Conservation (phyloP, 805 yeast genomes). For the Kazachstania kunashirensis region DNA sequence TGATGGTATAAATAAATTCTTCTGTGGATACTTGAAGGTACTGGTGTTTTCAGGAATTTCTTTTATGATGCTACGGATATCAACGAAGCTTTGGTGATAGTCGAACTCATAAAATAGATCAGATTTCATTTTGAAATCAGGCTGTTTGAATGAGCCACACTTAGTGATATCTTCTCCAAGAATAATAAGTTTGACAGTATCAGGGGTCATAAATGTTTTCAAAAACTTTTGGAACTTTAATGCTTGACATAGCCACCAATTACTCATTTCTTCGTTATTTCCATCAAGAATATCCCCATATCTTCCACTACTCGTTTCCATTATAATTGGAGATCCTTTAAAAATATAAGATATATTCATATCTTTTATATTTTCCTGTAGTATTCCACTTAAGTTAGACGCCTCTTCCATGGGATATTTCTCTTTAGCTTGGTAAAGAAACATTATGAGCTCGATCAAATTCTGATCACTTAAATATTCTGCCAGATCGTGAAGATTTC, state of each 20-base stretch:
- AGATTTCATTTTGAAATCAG: neutral
- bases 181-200: constrained; percentile 31
- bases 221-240: constrained; percentile 30
- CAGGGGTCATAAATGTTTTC: constrained; percentile 15
- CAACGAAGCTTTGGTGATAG: constrained; percentile 22
- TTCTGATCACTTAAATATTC: constrained; percentile 39
- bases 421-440: constrained; percentile 33
- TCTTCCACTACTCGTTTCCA: constrained; percentile 6
- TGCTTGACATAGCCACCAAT: constrained; percentile 39
- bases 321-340: constrained; percentile 32
- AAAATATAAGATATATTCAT: constrained; percentile 34
- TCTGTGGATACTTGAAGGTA: constrained; percentile 9
- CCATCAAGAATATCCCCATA: constrained; percentile 20
- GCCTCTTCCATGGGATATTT: constrained; percentile 41
- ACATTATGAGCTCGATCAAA: constrained; percentile 38
- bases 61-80: too few relatives aligned
- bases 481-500: constrained; percentile 26
- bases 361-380: constrained; percentile 32
- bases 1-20: constrained; percentile 12
- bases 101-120: constrained; percentile 41
- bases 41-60: too few relatives aligned
- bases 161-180: constrained; percentile 23
- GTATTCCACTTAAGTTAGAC: constrained; percentile 30
- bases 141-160: neutral
- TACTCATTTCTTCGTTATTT: constrained; percentile 19